Evolutionary conservation across 1,139 yeast species (phyloP).

Genomic region (Suhomyces bolitotheri): DNA sequence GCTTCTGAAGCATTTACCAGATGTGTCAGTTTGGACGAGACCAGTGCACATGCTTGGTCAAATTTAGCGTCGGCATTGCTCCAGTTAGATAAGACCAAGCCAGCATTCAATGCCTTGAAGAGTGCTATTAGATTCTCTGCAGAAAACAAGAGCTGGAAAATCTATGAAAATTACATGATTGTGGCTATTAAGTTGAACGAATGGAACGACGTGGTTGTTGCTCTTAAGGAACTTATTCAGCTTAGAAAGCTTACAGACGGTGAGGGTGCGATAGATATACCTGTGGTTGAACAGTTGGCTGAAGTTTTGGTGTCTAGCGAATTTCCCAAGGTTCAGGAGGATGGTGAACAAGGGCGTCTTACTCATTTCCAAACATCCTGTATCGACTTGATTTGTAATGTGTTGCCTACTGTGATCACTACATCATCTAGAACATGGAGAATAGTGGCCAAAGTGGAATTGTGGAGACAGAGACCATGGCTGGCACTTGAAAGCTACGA

Average conservation of each 20-base stretch:
- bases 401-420: constrained; percentile 68
- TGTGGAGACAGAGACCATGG: constrained; percentile 91
- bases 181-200: constrained; percentile 80
- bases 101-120: constrained; percentile 81
- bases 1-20: constrained; percentile 94
- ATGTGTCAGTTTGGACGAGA: constrained; percentile 84
- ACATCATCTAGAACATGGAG: constrained; percentile 80
- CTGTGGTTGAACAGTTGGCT: constrained; percentile 72
- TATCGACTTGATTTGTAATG: constrained; percentile 64
- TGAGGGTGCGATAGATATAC: constrained; percentile 71
- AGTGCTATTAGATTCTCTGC: constrained; percentile 72
- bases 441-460: constrained; percentile 75
- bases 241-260: constrained; percentile 51
- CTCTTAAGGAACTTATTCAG: constrained; percentile 58
- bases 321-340: constrained; percentile 41
- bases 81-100: constrained; percentile 61
- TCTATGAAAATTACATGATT: constrained; percentile 83
- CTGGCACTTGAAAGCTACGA: constrained; percentile 82
- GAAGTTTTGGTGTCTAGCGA: constrained; percentile 59
- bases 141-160: constrained; percentile 76
- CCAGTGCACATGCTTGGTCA: constrained; percentile 89
- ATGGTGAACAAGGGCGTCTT: constrained; percentile 36
- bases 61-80: constrained; percentile 83
- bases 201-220: constrained; percentile 85
- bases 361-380: constrained; percentile 67